Conservation (phyloP, 2,329 filamentous ascomycete genomes). For the Chaetomiaceae sp. region DNA sequence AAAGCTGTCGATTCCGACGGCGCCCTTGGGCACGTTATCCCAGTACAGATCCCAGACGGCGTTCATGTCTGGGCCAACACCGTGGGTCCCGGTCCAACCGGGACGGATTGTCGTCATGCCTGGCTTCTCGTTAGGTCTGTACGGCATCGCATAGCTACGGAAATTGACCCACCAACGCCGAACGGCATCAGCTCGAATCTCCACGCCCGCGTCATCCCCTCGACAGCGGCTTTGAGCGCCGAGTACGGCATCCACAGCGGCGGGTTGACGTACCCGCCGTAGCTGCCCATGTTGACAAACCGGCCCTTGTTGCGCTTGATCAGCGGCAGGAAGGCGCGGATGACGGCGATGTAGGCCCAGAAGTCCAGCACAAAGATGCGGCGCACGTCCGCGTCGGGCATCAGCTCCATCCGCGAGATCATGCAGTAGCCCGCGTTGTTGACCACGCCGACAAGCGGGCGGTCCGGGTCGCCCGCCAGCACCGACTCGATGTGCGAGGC, state of each 20-base stretch:
- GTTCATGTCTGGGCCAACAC: slow-evolving; percentile 1
- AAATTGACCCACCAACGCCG: slow-evolving; percentile 2
- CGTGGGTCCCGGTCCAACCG: slow-evolving; percentile 4
- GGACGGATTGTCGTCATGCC: slow-evolving; percentile 8
- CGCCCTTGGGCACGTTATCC: slow-evolving; percentile 4
- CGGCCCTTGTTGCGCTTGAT: slow-evolving; percentile 9
- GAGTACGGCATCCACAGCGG: slow-evolving; percentile 9
- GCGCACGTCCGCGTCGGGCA: slow-evolving; percentile 6
- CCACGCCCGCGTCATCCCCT: slow-evolving; percentile 7
- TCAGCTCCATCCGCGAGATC: slow-evolving; percentile 12
- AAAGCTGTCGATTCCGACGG: slow-evolving; percentile 10
- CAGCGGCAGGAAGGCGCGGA: slow-evolving; percentile 8
- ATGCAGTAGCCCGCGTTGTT: slow-evolving; percentile 12
- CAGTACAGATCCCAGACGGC: slow-evolving; percentile 6
- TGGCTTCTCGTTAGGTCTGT: background rate
- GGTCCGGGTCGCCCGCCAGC: slow-evolving; percentile 4
- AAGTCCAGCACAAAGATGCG: slow-evolving; percentile 11
- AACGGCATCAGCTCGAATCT: slow-evolving; percentile 11
- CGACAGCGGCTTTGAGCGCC: slow-evolving; percentile 7
- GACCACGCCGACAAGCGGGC: slow-evolving; percentile 7
- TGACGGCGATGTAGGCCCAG: slow-evolving; percentile 8
- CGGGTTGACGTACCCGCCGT: slow-evolving; percentile 10
- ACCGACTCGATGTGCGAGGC: slow-evolving; percentile 1
- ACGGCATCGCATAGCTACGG: background rate
- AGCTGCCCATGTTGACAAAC: slow-evolving; percentile 8